These are phyloP conservation scores for Carex cristatella DNA, from an alignment of 176 grass and related monocot genomes.

Conservation along the genomic window DNA sequence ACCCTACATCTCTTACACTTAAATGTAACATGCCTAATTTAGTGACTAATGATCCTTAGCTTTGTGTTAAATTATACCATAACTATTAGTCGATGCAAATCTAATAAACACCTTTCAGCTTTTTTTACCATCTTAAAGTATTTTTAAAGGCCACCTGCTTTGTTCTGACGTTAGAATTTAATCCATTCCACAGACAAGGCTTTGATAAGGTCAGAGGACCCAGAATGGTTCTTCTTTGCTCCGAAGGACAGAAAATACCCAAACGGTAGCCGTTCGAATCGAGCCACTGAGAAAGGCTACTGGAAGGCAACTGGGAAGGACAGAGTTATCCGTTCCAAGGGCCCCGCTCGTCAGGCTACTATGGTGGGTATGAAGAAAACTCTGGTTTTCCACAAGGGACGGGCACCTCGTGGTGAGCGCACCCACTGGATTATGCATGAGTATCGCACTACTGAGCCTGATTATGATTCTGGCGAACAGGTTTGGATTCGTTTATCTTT, in stretches of 20 bases:
- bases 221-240: constrained; percentile 94
- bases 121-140: constrained; percentile 13
- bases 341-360: constrained; percentile 34
- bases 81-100: neutral
- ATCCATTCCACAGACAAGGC: constrained; percentile 59
- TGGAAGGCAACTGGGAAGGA: constrained; percentile 97
- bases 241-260: constrained; percentile 94
- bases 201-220: constrained; percentile 66
- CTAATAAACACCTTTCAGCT: neutral
- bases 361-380: constrained; percentile 94
- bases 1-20: constrained; percentile 1
- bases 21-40: constrained; percentile 11
- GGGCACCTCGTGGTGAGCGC: constrained; percentile 66
- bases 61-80: constrained; percentile 23
- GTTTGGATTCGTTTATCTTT: constrained; percentile 17
- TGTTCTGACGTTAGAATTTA: neutral
- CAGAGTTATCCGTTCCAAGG: constrained; percentile 73
- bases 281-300: constrained; percentile 72
- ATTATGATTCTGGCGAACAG: constrained; percentile 76
- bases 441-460: constrained; percentile 73
- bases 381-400: constrained; percentile 74
- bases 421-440: constrained; percentile 95
- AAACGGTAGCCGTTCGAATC: constrained; percentile 71
- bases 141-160: neutral
- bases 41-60: constrained; percentile 21